Conservation (phyloP, 441 rosid genomes). For the Populus hybrid region DNA sequence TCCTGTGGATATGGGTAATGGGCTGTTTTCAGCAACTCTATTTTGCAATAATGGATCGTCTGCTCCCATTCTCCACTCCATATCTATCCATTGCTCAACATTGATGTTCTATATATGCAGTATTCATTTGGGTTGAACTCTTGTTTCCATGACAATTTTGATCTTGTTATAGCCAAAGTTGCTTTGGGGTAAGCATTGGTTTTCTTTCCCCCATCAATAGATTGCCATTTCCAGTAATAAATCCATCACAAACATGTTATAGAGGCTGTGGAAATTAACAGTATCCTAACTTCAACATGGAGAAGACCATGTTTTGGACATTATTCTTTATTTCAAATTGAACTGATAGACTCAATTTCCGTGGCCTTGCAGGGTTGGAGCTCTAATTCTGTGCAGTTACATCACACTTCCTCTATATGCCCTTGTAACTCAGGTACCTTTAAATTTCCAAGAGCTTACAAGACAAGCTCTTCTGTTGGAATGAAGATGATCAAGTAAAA, state of each 20-base stretch:
- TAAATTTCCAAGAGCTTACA: neutral
- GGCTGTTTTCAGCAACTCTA: slow-evolving; percentile 6
- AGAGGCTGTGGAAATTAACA: neutral
- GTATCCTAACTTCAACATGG: neutral
- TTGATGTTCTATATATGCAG: slow-evolving; percentile 32
- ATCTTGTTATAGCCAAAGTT: slow-evolving; percentile 48
- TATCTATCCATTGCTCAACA: slow-evolving; percentile 6
- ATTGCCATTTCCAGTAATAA: neutral
- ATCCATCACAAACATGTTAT: neutral
- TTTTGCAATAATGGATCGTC: neutral
- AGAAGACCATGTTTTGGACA: neutral
- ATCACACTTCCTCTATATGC: slow-evolving; percentile 92
- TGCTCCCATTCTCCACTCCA: neutral
- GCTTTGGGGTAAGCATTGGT: slow-evolving; percentile 58
- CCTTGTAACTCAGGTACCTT: slow-evolving; percentile 81
- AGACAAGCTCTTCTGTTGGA: neutral
- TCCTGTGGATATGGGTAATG: slow-evolving; percentile 90
- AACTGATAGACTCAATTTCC: neutral
- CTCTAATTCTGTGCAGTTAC: slow-evolving; percentile 76
- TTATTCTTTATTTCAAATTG: neutral
- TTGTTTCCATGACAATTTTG: slow-evolving; percentile 67
- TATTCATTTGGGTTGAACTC: slow-evolving; percentile 61
- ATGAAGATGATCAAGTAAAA: too few relatives aligned
- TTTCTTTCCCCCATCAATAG: neutral
- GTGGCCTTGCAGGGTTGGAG: slow-evolving; percentile 46